phyloP scores from a whole-genome alignment of 108 stramenopile genomes.

The Stephanodiscus triporus region DNA sequence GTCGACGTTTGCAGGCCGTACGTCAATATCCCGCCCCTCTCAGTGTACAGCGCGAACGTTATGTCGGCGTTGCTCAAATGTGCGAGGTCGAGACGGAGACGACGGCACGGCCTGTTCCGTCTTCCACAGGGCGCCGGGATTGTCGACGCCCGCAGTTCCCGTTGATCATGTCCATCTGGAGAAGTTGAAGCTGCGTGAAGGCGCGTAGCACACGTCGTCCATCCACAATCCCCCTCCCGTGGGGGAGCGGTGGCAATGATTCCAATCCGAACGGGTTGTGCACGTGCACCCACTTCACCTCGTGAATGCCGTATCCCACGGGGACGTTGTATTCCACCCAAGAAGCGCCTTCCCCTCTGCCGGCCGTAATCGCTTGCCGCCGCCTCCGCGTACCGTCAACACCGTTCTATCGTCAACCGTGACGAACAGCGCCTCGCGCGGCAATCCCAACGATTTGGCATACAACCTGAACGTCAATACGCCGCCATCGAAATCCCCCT shows the following conservation, averaged over 20 bases:
- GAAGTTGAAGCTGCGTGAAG: neutral
- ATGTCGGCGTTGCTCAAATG: slow-evolving; percentile 16
- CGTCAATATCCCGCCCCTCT: slow-evolving; percentile 25
- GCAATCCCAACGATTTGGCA: slow-evolving; percentile 23
- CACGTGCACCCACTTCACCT: slow-evolving; percentile 30
- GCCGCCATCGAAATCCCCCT: no score
- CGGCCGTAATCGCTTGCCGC: neutral
- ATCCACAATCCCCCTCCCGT: slow-evolving; percentile 13
- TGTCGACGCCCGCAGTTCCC: neutral
- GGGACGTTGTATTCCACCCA: slow-evolving; percentile 40
- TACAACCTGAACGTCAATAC: no score
- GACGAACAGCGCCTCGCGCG: slow-evolving; percentile 39
- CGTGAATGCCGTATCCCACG: slow-evolving; percentile 21
- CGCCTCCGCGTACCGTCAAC: neutral
- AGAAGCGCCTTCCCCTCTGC: no score
- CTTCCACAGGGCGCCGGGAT: slow-evolving; percentile 10
- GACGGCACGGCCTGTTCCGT: slow-evolving; percentile 12
- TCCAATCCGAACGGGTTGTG: slow-evolving; percentile 42
- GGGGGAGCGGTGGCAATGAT: slow-evolving; percentile 14
- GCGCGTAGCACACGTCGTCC: slow-evolving; percentile 36
- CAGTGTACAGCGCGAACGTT: slow-evolving; percentile 25
- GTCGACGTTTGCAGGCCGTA: slow-evolving; percentile 38
- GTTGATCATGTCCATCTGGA: slow-evolving; percentile 22
- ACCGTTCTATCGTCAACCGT: slow-evolving; percentile 25
- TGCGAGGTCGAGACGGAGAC: slow-evolving; percentile 22